These are phyloP conservation scores for Amanita rubescens DNA, from an alignment of 768 basidiomycete species.

Conservation along the genomic window DNA sequence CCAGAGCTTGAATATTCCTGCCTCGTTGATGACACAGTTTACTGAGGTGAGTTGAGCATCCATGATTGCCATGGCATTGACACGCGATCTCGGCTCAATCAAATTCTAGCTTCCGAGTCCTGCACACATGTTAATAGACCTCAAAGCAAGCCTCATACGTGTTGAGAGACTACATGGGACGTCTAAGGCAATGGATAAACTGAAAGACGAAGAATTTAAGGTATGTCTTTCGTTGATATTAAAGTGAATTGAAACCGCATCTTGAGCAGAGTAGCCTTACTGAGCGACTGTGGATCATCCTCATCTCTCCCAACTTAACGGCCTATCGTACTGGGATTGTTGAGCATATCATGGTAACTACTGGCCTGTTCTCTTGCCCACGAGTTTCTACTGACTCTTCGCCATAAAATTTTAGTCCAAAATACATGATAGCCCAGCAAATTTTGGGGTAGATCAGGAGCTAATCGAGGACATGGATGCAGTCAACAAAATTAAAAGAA, in stretches of 20 bases:
- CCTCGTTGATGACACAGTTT: background rate
- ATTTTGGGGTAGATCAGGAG: background rate
- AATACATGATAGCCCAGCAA: background rate
- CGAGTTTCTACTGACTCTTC: background rate
- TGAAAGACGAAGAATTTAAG: background rate
- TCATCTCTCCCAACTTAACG: slow-evolving; percentile 1
- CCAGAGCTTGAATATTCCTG: background rate
- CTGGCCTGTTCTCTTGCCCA: background rate
- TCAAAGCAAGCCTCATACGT: slow-evolving; percentile 1
- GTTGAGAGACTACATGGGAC: background rate
- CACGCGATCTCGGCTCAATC: background rate
- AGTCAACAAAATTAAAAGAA: background rate
- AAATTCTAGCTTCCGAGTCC: slow-evolving; percentile 2
- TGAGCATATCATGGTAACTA: background rate
- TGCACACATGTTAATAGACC: slow-evolving; percentile 2
- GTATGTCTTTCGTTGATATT: background rate
- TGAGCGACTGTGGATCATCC: background rate
- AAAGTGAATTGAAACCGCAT: background rate
- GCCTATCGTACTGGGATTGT: background rate
- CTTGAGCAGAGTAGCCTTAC: background rate
- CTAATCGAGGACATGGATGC: background rate
- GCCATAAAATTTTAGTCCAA: slow-evolving; percentile 1
- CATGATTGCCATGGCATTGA: background rate
- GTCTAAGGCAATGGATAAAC: background rate
- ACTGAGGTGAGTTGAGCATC: background rate